Percentiles rank a stretch among this genome's conserved stretches.
Conservation (phyloP, 176 grass and related monocot genomes). For the Aegilops longissima region DNA sequence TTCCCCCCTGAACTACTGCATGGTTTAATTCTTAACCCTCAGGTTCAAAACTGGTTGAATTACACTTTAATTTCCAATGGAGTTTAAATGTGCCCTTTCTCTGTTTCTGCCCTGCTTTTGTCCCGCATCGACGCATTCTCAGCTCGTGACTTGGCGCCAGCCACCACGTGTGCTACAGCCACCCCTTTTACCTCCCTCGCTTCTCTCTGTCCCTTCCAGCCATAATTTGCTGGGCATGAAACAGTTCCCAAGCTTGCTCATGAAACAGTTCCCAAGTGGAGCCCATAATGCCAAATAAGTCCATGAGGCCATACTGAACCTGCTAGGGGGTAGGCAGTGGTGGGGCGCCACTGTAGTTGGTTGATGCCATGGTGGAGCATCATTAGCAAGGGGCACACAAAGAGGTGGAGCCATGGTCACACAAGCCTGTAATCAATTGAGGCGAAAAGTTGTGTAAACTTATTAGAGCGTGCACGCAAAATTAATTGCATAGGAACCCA, state of each 20-base stretch:
- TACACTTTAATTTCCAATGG: background rate
- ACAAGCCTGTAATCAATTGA: background rate
- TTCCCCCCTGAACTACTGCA: background rate
- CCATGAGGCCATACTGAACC: background rate
- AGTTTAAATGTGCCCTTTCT: background rate
- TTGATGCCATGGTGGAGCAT: background rate
- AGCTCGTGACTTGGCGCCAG: background rate
- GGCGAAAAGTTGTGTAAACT: background rate
- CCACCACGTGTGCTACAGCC: background rate
- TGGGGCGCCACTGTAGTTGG: background rate
- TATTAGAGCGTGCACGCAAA: background rate
- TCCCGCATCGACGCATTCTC: background rate
- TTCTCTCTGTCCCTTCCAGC: background rate
- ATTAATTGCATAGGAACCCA: background rate
- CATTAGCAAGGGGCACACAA: background rate
- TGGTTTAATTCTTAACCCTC: background rate
- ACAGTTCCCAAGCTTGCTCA: background rate
- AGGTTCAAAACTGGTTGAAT: background rate
- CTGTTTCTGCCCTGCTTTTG: slow-evolving; percentile 4
- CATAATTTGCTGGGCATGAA: background rate
- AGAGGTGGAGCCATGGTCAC: background rate
- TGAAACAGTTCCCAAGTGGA: background rate
- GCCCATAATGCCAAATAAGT: background rate
- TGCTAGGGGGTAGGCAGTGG: background rate
- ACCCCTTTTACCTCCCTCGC: background rate